Base-by-base conservation (phyloP, 176 grass and related monocot species). In the Guadua angustifolia region DNA sequence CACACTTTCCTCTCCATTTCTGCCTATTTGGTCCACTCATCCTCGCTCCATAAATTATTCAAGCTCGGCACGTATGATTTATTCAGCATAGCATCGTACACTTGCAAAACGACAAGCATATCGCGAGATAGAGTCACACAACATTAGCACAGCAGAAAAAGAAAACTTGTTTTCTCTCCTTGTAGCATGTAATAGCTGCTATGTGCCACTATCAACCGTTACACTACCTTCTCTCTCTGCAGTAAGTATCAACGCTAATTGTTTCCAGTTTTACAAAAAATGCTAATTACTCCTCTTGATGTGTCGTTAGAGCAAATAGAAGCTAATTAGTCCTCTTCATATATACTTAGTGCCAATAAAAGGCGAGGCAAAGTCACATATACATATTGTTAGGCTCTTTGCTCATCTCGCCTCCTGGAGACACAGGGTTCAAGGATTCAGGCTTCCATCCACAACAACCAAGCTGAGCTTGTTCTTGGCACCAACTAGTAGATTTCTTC, bases 401-500 rank as follows among this genome's bases (percentile, higher is more conserved):
- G 74, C 73, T 60, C 61, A 33, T 29, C 51, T 82, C 53, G 3
- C 43, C 19, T 76, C 70, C 68, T 32, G 14, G 43, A 25, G 50
- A 76, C 57, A 55, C 4, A 72, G 45, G 84, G 46, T 71, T 73
- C 47, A 40, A 62, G 14, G 9, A 7, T 44, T 57, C 57, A 45
- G 43, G 52, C 63, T 88, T 61, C 87, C 71, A 38, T 80, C 64
- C 45, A 29, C 15, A 64, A 5, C 26, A 69, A 64, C 6, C 32
- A 35, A 47, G 26, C 39, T 2, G 67, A 17, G 74, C 17, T 21
- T 56, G 39, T 15, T 73, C 74, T 78, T 66, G 74, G 38, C 33
- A 43, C 45, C 73, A 66, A 11, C 16, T 0, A 42, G 12, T 4
- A 75, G 13, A 46, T 51, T 22, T 35, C 52, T 22, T 35, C 52